phyloP scores from a whole-genome alignment of 345 rosid genomes.

The Reutealis trisperma region DNA sequence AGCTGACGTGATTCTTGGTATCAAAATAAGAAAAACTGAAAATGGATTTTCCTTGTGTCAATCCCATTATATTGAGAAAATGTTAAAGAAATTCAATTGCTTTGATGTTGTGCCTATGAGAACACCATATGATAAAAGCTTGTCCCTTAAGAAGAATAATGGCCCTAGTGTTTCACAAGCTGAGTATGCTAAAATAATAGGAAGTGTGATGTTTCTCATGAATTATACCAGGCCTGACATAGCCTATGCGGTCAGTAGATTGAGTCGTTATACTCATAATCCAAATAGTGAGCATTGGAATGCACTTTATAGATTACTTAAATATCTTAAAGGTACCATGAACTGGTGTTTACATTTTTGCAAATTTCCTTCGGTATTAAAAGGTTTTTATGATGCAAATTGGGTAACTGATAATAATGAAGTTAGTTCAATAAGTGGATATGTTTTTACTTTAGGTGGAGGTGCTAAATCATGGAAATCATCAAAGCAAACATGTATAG shows the following conservation, averaged over 20 bases:
- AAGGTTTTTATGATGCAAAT: constrained; percentile 8
- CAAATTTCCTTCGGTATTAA: not conserved
- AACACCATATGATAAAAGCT: not conserved
- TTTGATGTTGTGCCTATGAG: not conserved
- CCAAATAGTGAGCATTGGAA: not conserved
- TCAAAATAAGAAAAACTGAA: not conserved
- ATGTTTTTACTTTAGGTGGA: not conserved
- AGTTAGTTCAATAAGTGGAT: not conserved
- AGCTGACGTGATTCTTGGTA: not conserved
- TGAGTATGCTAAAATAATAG: not conserved
- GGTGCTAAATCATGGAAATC: constrained; percentile 5
- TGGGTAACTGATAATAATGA: constrained; percentile 3
- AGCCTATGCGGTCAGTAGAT: not conserved
- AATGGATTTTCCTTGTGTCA: not conserved
- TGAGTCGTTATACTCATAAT: not conserved
- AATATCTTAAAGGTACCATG: not conserved
- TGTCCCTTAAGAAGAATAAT: not conserved
- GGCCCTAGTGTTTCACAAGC: not conserved
- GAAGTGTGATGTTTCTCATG: not conserved
- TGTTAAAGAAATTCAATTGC: not conserved
- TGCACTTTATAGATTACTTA: not conserved
- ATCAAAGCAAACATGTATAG: not conserved
- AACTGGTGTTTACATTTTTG: not conserved
- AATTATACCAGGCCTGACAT: constrained; percentile 9
- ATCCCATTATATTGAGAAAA: constrained; percentile 1